These are phyloP conservation scores for Fusarium denticulatum DNA, from an alignment of 2,329 filamentous ascomycete species.

Conservation along the genomic window DNA sequence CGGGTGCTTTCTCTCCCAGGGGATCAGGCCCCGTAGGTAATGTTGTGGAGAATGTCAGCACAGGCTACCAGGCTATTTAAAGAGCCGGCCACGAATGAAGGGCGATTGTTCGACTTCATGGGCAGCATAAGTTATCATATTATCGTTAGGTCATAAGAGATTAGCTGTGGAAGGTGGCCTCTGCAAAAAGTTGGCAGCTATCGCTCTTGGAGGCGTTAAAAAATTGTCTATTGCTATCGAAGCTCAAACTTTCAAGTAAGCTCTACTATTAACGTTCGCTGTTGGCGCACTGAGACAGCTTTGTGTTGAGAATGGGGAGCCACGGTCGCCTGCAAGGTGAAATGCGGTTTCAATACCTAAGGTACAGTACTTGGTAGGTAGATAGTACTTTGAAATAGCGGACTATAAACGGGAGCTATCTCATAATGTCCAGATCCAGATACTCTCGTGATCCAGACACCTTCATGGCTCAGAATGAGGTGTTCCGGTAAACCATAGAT, in stretches of 20 bases:
- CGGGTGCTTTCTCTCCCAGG: constrained; percentile 20
- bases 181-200: neutral
- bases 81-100: neutral
- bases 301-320: constrained; percentile 15
- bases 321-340: constrained; percentile 23
- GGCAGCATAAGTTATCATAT: neutral
- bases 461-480: neutral
- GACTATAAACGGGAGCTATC: constrained; percentile 8
- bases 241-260: neutral
- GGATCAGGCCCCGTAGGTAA: constrained; percentile 6
- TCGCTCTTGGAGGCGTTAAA: neutral
- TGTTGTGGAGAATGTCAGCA: constrained; percentile 37
- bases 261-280: neutral
- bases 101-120: constrained; percentile 3
- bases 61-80: constrained; percentile 36
- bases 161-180: neutral
- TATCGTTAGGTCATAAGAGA: neutral
- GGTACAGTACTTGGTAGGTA: neutral
- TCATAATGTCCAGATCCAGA: neutral
- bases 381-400: neutral
- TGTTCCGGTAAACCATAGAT: neutral
- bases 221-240: neutral
- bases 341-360: constrained; percentile 6
- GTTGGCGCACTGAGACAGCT: neutral
- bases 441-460: neutral